Evolutionary conservation across 2,329 filamentous ascomycete genomes (phyloP).

Genomic region (Geosmithia morbida): DNA sequence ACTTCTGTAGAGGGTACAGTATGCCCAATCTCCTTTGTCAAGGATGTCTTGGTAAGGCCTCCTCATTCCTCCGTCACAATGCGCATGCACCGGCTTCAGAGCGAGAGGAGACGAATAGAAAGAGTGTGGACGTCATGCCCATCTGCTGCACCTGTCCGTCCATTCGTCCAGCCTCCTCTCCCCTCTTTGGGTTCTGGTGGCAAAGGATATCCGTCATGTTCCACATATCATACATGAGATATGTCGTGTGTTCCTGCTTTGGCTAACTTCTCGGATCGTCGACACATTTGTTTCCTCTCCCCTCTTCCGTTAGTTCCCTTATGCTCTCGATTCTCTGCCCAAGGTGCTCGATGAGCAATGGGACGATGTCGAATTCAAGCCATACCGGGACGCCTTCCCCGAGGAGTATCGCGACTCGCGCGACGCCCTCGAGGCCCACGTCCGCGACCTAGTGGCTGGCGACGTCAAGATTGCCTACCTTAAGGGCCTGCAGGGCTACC

Average conservation of each 20-base stretch:
- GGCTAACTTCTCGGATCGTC: neutral
- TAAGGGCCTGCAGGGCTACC: constrained; percentile 65
- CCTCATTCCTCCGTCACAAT: neutral
- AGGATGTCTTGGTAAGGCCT: constrained; percentile 60
- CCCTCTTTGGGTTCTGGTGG: neutral
- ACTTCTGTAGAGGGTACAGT: constrained; percentile 56
- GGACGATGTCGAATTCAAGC: constrained; percentile 47
- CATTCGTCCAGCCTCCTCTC: neutral
- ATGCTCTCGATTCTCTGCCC: constrained; percentile 54
- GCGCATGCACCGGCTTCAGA: neutral
- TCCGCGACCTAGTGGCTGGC: constrained; percentile 52
- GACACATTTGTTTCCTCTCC: neutral
- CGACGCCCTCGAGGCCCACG: constrained; percentile 47
- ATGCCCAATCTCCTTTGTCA: constrained; percentile 73
- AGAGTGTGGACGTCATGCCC: too few relatives aligned
- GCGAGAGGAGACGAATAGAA: neutral
- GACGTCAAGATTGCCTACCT: constrained; percentile 67
- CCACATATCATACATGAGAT: neutral
- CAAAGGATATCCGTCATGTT: neutral
- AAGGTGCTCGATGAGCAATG: constrained; percentile 50
- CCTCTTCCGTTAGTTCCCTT: constrained; percentile 48
- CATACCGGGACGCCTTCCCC: constrained; percentile 60
- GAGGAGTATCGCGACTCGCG: constrained; percentile 43
- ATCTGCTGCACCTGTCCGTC: neutral
- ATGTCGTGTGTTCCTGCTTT: neutral